These are phyloP conservation scores for Lachnellula cervina DNA, from an alignment of 2,329 filamentous ascomycete species.

Conservation along the genomic window DNA sequence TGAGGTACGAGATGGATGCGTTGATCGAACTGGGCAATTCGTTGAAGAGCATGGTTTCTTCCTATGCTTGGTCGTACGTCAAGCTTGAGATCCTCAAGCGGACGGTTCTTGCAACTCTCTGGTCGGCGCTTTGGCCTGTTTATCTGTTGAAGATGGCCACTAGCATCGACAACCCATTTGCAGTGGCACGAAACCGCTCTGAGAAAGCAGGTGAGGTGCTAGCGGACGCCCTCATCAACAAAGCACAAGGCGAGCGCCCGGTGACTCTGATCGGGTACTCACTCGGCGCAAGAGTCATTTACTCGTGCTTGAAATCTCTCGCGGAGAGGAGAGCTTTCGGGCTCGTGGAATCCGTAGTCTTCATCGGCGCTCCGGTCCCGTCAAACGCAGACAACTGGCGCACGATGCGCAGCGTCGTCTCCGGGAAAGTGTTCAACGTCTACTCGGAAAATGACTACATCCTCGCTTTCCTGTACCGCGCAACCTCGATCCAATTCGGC, in stretches of 20 bases:
- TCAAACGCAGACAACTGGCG: constrained; percentile 70
- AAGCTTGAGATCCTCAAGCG: constrained; percentile 58
- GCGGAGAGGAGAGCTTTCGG: constrained; percentile 60
- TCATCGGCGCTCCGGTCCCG: constrained; percentile 80
- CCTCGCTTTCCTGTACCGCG: constrained; percentile 82
- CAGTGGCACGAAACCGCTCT: constrained; percentile 50
- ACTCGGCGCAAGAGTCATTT: constrained; percentile 58
- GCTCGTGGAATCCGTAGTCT: constrained; percentile 59
- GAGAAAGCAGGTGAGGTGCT: constrained; percentile 59
- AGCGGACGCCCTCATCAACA: constrained; percentile 68
- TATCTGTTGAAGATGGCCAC: constrained; percentile 46
- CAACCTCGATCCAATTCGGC: constrained; percentile 74
- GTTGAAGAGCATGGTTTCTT: constrained; percentile 60
- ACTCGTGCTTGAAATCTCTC: constrained; percentile 55
- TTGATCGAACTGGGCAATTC: constrained; percentile 72
- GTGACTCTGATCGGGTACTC: constrained; percentile 59
- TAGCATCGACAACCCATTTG: constrained; percentile 58
- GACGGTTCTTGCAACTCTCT: constrained; percentile 40
- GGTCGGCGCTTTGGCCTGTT: constrained; percentile 46
- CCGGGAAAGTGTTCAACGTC: constrained; percentile 82
- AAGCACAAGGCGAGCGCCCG: constrained; percentile 62
- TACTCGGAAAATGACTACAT: constrained; percentile 85
- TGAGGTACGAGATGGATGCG: constrained; percentile 77
- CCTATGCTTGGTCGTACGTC: constrained; percentile 54
- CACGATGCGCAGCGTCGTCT: constrained; percentile 70